Evolutionary conservation across 139 green algal species (phyloP).

Genomic region (Diplosphaera chodatii): DNA sequence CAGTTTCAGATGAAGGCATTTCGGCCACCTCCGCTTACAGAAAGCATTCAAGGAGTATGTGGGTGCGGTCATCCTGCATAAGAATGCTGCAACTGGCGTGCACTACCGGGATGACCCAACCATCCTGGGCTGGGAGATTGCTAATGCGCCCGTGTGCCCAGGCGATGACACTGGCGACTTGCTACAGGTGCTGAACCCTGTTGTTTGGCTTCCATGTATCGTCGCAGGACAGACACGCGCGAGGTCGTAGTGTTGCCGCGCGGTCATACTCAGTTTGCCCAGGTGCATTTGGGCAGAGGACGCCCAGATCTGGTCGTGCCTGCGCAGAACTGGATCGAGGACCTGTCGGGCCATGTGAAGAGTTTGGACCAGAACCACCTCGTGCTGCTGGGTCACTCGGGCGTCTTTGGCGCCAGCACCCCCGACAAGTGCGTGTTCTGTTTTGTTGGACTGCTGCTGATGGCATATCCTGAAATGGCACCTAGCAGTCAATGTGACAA

Average conservation of each 20-base stretch:
- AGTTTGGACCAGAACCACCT: background rate
- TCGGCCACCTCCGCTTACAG: too few relatives aligned
- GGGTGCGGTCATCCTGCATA: constrained; percentile 29
- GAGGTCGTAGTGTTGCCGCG: too few relatives aligned
- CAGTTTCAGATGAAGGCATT: too few relatives aligned
- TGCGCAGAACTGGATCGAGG: background rate
- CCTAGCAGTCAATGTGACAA: too few relatives aligned
- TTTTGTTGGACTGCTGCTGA: too few relatives aligned
- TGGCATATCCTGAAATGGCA: too few relatives aligned
- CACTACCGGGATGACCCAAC: constrained; percentile 48
- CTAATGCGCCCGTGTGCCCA: constrained; percentile 48
- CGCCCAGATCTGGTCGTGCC: too few relatives aligned
- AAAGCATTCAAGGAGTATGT: constrained; percentile 49
- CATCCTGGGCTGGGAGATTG: constrained; percentile 55
- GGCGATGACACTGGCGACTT: constrained; percentile 19
- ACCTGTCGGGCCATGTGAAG: background rate
- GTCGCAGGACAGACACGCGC: too few relatives aligned
- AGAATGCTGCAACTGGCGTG: constrained; percentile 43
- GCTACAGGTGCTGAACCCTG: too few relatives aligned
- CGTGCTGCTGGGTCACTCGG: background rate
- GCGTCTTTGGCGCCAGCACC: background rate
- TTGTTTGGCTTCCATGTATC: too few relatives aligned
- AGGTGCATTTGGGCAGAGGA: too few relatives aligned
- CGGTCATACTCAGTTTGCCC: too few relatives aligned
- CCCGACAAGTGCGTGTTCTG: background rate